phyloP scores from a whole-genome alignment of 108 stramenopile species.

The Bacterosira constricta region DNA sequence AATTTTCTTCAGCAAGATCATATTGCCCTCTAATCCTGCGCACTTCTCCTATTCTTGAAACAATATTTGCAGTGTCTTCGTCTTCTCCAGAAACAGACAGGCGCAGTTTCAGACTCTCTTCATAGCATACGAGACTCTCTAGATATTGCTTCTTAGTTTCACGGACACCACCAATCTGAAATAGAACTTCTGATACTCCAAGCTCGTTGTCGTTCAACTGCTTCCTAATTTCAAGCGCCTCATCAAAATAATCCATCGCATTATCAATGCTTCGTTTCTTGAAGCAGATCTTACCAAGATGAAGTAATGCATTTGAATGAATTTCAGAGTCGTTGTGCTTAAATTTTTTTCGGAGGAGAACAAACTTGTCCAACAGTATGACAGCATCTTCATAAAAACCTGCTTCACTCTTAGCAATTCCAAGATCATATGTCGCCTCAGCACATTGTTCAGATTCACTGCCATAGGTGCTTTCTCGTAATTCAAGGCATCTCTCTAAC shows the following conservation, averaged over 20 bases:
- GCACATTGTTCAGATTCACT: constrained; percentile 39
- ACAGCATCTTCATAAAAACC: constrained; percentile 26
- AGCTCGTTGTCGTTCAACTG: constrained; percentile 34
- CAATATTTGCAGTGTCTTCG: constrained; percentile 44
- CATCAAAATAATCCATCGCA: constrained; percentile 44
- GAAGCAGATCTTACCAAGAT: constrained; percentile 29
- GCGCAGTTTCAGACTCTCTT: constrained; percentile 42
- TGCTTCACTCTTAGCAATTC: constrained; percentile 16
- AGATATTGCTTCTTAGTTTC: constrained; percentile 39
- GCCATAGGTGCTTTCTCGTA: constrained; percentile 5
- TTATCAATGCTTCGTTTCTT: constrained; percentile 37
- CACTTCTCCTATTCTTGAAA: constrained; percentile 42
- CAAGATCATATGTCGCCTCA: constrained; percentile 41
- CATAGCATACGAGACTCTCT: constrained; percentile 28
- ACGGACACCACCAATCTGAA: constrained; percentile 44
- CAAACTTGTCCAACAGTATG: constrained; percentile 28
- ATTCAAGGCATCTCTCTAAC: constrained; percentile 37
- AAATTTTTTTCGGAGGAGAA: constrained; percentile 16
- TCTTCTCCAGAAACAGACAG: constrained; percentile 34
- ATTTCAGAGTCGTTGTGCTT: background rate
- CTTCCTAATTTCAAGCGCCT: constrained; percentile 40
- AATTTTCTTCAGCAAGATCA: constrained; percentile 38
- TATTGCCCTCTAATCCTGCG: constrained; percentile 30
- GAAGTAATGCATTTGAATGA: constrained; percentile 36
- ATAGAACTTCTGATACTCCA: constrained; percentile 35